Base-by-base conservation (phyloP, 805 yeast species). In the Kazachstania viticola region DNA sequence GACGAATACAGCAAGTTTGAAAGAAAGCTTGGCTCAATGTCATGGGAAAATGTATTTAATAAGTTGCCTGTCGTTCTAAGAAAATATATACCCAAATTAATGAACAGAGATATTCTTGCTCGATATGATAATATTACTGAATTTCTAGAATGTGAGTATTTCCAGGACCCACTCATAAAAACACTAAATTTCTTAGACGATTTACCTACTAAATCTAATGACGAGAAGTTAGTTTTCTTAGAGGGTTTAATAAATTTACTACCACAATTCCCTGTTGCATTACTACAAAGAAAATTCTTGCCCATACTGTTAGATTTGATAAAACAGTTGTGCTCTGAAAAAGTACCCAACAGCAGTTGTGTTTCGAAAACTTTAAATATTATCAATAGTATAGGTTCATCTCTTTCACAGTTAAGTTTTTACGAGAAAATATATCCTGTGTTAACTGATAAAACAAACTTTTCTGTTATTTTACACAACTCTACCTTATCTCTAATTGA, bases 161-260 rank as follows among this genome's bases (percentile, higher is more conserved):
- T 87, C 56, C 80, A 83, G 56, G 87, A 84, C 40, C 82, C 88
- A 31, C 60, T 85, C 30, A 73, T 88, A 31, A 78, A 79, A 46
- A 77, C 93, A 3, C 66, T 88, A 62, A 73, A 78, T 52, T 77
- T 79, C 44, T 55, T 88, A 28, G 96, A 88, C 48, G 91, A 81
- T 35, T 75, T 82, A 39, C 73, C 85, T 8, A 80, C 94, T 1
- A 78, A 80, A 43, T 60, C 76, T 2, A 60, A 64, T 5, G 67
- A 66, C 13, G 96, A 88, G 36, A 79, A 78, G 45, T 52, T 70
- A 16, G 61, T 73, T 1, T 84, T 84, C 48, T 62, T 87, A 41
- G 68, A 69, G 33, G 84, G 84, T 1, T 61, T 88, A 32, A 54
- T 70, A 15, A 57, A 58, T 4, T 58, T 73, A 14, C 48, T 76